Conservation (phyloP, 2,329 filamentous ascomycete species). For the Nemania diffusa region DNA sequence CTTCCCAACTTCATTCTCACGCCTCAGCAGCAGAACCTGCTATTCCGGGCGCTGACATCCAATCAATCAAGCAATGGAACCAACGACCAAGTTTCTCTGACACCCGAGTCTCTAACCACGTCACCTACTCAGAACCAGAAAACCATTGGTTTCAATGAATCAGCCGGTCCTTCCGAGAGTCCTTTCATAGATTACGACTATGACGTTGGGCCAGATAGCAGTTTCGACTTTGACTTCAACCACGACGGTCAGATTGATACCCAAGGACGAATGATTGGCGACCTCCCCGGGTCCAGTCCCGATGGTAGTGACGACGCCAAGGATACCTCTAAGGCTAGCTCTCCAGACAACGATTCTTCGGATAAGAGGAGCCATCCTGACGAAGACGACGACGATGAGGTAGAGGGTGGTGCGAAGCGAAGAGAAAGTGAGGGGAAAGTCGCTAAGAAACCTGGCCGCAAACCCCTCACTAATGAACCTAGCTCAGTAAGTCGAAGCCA, state of each 20-base stretch:
- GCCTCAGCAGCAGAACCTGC: conserved; percentile 78
- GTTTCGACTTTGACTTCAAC: conserved; percentile 77
- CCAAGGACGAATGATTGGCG: conserved; percentile 71
- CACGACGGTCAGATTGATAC: conserved; percentile 63
- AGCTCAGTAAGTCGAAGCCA: conserved; percentile 80
- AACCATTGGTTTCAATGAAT: conserved; percentile 55
- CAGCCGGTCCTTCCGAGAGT: conserved; percentile 73
- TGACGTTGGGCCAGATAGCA: conserved; percentile 77
- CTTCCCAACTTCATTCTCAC: conserved; percentile 74
- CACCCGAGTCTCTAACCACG: conserved; percentile 61
- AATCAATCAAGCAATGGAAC: conserved; percentile 62
- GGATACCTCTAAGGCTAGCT: conserved; percentile 63
- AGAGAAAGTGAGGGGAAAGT: conserved; percentile 85
- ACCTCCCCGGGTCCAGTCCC: conserved; percentile 67
- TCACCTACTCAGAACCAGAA: conserved; percentile 58
- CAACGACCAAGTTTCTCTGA: conserved; percentile 55
- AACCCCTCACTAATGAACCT: conserved; percentile 94
- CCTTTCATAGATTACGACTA: conserved; percentile 86
- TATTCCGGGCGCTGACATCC: conserved; percentile 80
- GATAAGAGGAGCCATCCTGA: conserved; percentile 80
- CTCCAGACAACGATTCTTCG: conserved; percentile 67
- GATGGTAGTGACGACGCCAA: conserved; percentile 40
- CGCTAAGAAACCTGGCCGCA: conserved; percentile 94
- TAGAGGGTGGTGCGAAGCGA: conserved; percentile 68
- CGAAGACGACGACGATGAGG: conserved; percentile 73